Percentiles rank a stretch among this genome's conserved stretches.
These are phyloP conservation scores for Collariella sp. DNA, from an alignment of 495 filamentous ascomycete species.

Conservation along the genomic window DNA sequence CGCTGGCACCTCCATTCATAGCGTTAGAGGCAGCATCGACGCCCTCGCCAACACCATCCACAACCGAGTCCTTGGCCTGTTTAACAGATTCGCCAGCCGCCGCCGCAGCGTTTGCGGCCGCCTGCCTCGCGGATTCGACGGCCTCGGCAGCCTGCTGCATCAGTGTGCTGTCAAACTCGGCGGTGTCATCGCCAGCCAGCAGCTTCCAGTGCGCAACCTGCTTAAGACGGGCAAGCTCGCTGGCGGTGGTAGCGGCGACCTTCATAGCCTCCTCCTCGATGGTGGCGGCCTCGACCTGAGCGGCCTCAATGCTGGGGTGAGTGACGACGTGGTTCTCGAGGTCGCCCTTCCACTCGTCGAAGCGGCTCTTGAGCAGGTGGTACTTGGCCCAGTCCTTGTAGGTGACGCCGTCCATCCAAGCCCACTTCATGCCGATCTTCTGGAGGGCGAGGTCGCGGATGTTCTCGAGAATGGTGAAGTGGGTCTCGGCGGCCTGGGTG, in stretches of 20 bases:
- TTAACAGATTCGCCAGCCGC: slow-evolving; percentile 4
- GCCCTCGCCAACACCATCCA: slow-evolving; percentile 18
- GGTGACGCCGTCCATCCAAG: slow-evolving; percentile 88
- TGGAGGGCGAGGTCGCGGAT: slow-evolving; percentile 85
- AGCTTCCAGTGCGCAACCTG: slow-evolving; percentile 83
- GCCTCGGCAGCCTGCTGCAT: slow-evolving; percentile 38
- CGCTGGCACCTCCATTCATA: slow-evolving; percentile 11
- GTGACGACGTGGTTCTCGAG: slow-evolving; percentile 62
- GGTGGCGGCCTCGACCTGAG: slow-evolving; percentile 56
- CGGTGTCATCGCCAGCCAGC: slow-evolving; percentile 58
- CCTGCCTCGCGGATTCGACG: slow-evolving; percentile 22
- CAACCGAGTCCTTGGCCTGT: slow-evolving; percentile 13
- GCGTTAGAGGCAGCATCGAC: slow-evolving; percentile 10
- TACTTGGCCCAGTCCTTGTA: slow-evolving; percentile 96
- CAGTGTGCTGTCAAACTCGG: slow-evolving; percentile 57
- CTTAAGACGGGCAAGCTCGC: slow-evolving; percentile 76
- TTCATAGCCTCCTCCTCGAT: slow-evolving; percentile 71
- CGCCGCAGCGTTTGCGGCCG: slow-evolving; percentile 13
- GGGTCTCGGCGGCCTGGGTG: slow-evolving; percentile 65
- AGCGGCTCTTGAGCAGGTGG: slow-evolving; percentile 70
- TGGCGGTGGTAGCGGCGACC: slow-evolving; percentile 69
- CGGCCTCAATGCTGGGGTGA: slow-evolving; percentile 63
- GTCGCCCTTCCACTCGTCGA: slow-evolving; percentile 77
- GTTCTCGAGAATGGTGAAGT: slow-evolving; percentile 70
- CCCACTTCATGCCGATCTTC: slow-evolving; percentile 96